phyloP scores from a whole-genome alignment of 2,329 filamentous ascomycete genomes.

The Penicillium sp. region DNA sequence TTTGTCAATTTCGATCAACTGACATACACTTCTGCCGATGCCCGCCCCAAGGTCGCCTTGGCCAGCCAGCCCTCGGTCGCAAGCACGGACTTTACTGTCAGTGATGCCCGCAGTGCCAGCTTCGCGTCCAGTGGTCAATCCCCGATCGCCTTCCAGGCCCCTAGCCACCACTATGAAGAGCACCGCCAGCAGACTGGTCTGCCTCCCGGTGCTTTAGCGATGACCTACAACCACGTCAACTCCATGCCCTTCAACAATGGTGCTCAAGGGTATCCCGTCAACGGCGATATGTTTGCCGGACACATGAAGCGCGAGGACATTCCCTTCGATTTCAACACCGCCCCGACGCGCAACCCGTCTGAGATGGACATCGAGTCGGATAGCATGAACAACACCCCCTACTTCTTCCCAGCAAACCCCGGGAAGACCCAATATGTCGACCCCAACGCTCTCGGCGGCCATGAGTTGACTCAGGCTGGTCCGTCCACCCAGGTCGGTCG shows the following conservation, averaged over 20 bases:
- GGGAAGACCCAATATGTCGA: constrained; percentile 60
- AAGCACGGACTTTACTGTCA: constrained; percentile 32
- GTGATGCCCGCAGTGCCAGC: constrained; percentile 31
- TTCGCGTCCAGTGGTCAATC: constrained; percentile 37
- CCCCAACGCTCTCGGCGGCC: constrained; percentile 64
- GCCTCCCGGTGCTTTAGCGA: constrained; percentile 73
- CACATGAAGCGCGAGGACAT: constrained; percentile 36
- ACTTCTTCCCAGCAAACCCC: constrained; percentile 57
- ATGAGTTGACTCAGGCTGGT: constrained; percentile 54
- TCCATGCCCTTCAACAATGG: constrained; percentile 37
- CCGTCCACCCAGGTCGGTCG: constrained; percentile 60
- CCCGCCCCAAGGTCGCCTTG: constrained; percentile 36
- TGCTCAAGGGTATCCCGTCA: constrained; percentile 46
- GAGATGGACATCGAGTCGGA: constrained; percentile 67
- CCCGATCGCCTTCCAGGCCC: constrained; percentile 64
- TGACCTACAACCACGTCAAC: constrained; percentile 66
- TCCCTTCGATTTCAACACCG: constrained; percentile 65
- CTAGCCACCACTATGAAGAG: constrained; percentile 90
- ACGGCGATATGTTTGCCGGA: constrained; percentile 57
- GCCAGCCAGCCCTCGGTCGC: constrained; percentile 36
- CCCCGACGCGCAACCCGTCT: constrained; percentile 53
- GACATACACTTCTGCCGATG: constrained; percentile 38
- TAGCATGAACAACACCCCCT: constrained; percentile 56
- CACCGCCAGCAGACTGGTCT: constrained; percentile 95
- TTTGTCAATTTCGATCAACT: constrained; percentile 47